Conservation (phyloP, 106 monocot species). For the Dendrobium chrysotoxum region DNA sequence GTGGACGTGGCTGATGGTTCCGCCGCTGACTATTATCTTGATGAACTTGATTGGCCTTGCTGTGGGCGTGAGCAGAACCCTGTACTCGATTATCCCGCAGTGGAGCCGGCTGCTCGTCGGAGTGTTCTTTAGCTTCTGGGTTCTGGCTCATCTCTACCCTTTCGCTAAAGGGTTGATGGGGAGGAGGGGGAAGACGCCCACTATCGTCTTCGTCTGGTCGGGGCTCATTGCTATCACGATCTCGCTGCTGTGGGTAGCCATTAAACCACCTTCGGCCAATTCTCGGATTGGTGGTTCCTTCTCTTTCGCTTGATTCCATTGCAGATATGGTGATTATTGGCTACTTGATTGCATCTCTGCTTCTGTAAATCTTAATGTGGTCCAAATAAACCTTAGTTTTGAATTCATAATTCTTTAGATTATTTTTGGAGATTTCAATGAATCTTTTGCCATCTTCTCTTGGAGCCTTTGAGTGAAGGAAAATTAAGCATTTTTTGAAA, state of each 20-base stretch:
- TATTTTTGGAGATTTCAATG: too few species aligned
- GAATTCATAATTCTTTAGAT: too few species aligned
- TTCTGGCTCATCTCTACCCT: constrained; percentile 6
- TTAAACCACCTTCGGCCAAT: not conserved
- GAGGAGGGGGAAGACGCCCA: constrained; percentile 12
- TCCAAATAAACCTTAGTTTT: too few species aligned
- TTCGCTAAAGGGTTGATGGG: constrained; percentile 7
- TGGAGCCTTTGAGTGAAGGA: too few species aligned
- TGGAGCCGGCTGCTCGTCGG: constrained; percentile 10
- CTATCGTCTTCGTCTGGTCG: constrained; percentile 2
- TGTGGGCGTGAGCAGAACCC: constrained; percentile 1
- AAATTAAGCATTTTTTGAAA: too few species aligned
- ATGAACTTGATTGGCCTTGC: constrained; percentile 5
- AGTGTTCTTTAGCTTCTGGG: constrained; percentile 16
- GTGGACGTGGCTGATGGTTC: constrained; percentile 5
- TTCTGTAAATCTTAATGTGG: too few species aligned
- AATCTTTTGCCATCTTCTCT: too few species aligned
- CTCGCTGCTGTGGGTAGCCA: constrained; percentile 6
- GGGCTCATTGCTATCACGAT: constrained; percentile 9
- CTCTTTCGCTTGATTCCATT: too few species aligned
- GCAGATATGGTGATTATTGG: too few species aligned
- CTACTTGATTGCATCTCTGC: too few species aligned
- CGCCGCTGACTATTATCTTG: constrained; percentile 8
- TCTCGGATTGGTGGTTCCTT: too few species aligned
- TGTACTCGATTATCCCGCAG: constrained; percentile 4